phyloP scores from a whole-genome alignment of 73 alveolate species.

The Durusdinium trenchii region DNA sequence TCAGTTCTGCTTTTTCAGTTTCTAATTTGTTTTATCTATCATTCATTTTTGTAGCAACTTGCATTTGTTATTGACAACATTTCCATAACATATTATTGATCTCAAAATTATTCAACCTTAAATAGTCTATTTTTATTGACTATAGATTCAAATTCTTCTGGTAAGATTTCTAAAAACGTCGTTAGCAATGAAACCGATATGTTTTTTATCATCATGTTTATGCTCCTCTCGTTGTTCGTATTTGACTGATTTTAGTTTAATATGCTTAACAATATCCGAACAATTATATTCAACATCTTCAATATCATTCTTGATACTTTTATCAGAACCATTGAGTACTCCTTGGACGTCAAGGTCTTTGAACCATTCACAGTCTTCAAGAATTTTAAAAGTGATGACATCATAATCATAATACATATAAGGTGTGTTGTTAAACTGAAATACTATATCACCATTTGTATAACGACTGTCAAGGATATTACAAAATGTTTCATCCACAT shows the following conservation, averaged over 20 bases:
- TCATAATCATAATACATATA: no score
- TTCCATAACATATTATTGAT: not conserved
- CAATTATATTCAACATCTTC: slow-evolving; percentile 1
- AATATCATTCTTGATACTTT: not conserved
- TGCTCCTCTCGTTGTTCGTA: not conserved
- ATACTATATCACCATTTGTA: no score
- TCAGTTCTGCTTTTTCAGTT: not conserved
- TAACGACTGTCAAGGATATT: not conserved
- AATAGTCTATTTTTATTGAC: not conserved
- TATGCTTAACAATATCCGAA: not conserved
- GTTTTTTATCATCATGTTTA: not conserved
- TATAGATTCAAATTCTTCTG: not conserved
- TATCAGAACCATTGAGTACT: no score
- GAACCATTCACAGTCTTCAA: no score
- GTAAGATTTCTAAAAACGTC: not conserved
- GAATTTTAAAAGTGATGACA: no score
- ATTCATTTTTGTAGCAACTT: no score
- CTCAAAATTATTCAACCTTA: not conserved
- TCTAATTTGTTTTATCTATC: not conserved
- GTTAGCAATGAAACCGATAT: not conserved
- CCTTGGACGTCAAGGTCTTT: no score
- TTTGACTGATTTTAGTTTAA: no score
- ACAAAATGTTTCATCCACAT: not conserved
- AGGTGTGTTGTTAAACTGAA: not conserved
- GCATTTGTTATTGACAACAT: not conserved